Percentiles rank a stretch among this genome's conserved stretches.
Conservation (phyloP, 306 rosid genomes). For the Luffa acutangula region DNA sequence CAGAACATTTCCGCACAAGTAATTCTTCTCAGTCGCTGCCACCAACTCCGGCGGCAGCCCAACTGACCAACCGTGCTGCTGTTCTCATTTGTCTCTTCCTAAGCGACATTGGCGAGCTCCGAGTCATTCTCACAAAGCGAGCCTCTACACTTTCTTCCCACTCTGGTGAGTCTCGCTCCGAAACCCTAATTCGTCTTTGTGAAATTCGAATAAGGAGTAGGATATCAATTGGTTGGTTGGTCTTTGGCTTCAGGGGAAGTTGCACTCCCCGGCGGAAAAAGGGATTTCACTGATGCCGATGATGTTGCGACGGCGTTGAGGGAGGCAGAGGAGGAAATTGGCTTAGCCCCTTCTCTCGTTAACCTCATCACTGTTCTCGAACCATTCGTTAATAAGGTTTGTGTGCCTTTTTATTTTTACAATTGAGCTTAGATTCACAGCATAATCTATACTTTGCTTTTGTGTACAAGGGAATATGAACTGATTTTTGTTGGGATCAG, state of each 20-base stretch:
- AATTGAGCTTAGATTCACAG: neutral
- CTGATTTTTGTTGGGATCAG: neutral
- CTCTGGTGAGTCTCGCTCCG: constrained; percentile 32
- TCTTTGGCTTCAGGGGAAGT: constrained; percentile 59
- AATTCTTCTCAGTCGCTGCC: constrained; percentile 1
- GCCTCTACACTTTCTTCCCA: constrained; percentile 65
- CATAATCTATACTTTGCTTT: neutral
- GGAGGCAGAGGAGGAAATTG: constrained; percentile 89
- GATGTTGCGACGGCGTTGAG: constrained; percentile 66
- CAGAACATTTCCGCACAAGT: constrained; percentile 21
- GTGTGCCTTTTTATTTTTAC: neutral
- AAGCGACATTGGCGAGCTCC: constrained; percentile 31
- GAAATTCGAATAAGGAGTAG: neutral
- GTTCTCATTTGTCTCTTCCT: constrained; percentile 60
- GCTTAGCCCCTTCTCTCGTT: constrained; percentile 67
- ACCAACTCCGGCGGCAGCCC: constrained; percentile 6
- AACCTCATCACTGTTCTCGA: constrained; percentile 41
- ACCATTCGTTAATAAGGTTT: constrained; percentile 45
- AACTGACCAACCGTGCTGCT: constrained; percentile 40
- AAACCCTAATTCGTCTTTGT: neutral
- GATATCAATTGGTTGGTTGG: neutral
- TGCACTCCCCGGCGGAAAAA: constrained; percentile 81
- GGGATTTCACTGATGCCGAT: constrained; percentile 54
- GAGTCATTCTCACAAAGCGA: constrained; percentile 58
- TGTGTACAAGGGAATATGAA: neutral